These are phyloP conservation scores for Talaromyces sp. DNA, from an alignment of 2,329 filamentous ascomycete species.

Conservation along the genomic window DNA sequence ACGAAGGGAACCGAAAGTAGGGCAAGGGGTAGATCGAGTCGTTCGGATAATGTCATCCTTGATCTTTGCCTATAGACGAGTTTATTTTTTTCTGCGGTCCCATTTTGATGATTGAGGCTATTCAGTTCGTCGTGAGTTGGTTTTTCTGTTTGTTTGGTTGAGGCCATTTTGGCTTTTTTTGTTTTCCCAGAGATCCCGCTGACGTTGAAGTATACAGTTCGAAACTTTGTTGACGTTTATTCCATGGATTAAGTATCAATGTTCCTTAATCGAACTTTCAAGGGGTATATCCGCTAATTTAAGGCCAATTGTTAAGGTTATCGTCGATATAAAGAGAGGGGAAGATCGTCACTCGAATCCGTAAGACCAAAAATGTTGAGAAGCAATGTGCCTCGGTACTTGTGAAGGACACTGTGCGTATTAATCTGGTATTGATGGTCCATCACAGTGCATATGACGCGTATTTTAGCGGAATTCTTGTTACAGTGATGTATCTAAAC, in stretches of 20 bases:
- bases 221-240: not conserved
- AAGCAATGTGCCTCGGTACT: conserved; percentile 12
- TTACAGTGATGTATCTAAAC: not conserved
- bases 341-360: not conserved
- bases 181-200: too few species aligned
- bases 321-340: not conserved
- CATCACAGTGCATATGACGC: not conserved
- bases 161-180: not conserved
- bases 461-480: not conserved
- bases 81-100: not conserved
- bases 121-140: conserved; percentile 2
- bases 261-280: not conserved
- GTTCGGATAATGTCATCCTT: conserved; percentile 14
- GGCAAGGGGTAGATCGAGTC: conserved; percentile 13
- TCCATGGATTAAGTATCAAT: not conserved
- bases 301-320: not conserved
- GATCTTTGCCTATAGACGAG: conserved; percentile 10
- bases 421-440: not conserved
- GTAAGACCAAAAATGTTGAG: conserved; percentile 2
- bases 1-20: conserved; percentile 14
- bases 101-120: not conserved
- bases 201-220: not conserved
- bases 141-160: not conserved
- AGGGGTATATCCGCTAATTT: not conserved
- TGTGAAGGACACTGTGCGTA: not conserved